phyloP scores from a whole-genome alignment of 2,329 filamentous ascomycete genomes.

The Arthrinium phaeospermum region DNA sequence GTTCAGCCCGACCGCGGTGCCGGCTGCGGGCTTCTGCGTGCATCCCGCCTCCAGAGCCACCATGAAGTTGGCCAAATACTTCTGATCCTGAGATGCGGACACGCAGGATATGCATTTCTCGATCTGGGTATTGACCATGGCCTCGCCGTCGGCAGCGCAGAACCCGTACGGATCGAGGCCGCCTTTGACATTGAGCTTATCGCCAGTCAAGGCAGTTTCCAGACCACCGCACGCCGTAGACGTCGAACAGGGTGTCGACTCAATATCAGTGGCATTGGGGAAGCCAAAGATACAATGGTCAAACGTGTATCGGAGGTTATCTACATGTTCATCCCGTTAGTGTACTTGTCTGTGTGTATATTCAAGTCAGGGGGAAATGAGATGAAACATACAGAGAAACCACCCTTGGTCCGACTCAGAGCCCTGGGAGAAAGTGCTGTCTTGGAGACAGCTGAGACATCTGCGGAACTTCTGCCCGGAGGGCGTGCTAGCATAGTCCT shows the following conservation, averaged over 20 bases:
- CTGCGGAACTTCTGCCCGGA: conserved; percentile 52
- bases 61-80: conserved; percentile 59
- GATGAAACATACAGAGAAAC: conserved; percentile 57
- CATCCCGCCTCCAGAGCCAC: conserved; percentile 59
- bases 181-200: conserved; percentile 41
- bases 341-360: not conserved
- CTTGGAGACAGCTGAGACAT: conserved; percentile 60
- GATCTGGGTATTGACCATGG: conserved; percentile 41
- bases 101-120: conserved; percentile 54
- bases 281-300: conserved; percentile 59
- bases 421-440: conserved; percentile 53
- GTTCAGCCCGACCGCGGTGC: conserved; percentile 46
- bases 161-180: conserved; percentile 50
- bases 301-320: conserved; percentile 60
- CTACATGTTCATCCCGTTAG: conserved; percentile 38
- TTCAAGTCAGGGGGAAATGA: not conserved
- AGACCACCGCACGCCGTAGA: conserved; percentile 56
- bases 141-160: conserved; percentile 48
- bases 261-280: conserved; percentile 52
- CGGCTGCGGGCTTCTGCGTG: conserved; percentile 49
- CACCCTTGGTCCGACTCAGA: conserved; percentile 59
- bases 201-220: conserved; percentile 46
- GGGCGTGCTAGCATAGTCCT: conserved; percentile 44
- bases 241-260: conserved; percentile 56
- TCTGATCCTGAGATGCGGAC: conserved; percentile 45